Evolutionary conservation across 805 yeast genomes (phyloP), one percentile per base, ranked within the genome.

Genomic region (Geotrichum ghanense): DNA sequence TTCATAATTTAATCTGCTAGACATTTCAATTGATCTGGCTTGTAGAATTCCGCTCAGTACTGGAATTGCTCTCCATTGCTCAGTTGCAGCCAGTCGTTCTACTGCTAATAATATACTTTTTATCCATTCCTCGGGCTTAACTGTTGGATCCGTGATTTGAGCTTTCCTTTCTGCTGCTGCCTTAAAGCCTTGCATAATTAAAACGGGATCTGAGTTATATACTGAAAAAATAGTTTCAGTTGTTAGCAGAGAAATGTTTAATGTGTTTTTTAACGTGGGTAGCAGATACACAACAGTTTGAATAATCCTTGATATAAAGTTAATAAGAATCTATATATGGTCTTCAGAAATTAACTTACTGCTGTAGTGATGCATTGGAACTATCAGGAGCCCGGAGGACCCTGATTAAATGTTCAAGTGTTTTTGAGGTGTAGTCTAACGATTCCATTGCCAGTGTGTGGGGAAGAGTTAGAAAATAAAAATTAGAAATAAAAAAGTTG

Each of bases 111-210:
- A 17, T 3, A 57, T 39, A 7, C 23, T 26, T 10, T 45, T 45
- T 1, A 47, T 31, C 59, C 60, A 58, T 1, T 41, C 48, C 7
- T 46, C 45, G 9, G 48, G 50, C 9, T 46, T 39, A 14, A 58
- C 46, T 4, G 60, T 53, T 22, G 62, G 62, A 40, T 55, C 53
- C 1, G 59, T 50, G 34, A 58, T 51, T 1, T 42, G 43, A 3
- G 42, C 37, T 42, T 58, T 58, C 23, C 62, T 37, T 2, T 42
- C 40, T 2, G 49, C 48, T 7, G 62, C 55, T 3, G 56, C 48
- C 42, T 53, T 41, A 41, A 58, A 41, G 2, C 55, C 59, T 17
- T 58, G 59, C 2, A 51, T 45, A 10, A 58, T 50, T 3, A 21
- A 14, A 9, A 31, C 37, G 10, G 37, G 37, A 31, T 31, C 37